A percentile compares a stretch with the other conserved stretches of the same genome.
phyloP scores from a whole-genome alignment of 169 alveolate species.

The Ichthyophthirius multifiliis region DNA sequence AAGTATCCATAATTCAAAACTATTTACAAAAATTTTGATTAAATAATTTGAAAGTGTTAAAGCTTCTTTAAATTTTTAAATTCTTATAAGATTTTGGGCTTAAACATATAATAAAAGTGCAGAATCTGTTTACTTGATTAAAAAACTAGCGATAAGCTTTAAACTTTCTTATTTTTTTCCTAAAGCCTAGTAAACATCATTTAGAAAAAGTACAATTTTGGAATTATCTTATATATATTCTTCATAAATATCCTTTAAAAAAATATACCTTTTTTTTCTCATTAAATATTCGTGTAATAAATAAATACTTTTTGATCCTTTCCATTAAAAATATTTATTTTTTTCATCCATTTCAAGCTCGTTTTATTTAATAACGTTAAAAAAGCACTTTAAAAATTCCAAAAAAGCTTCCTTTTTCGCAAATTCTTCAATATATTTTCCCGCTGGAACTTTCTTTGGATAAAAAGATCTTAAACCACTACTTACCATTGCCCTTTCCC shows the following conservation, averaged over 20 bases:
- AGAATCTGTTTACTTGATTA: not conserved
- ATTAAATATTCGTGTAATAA: not conserved
- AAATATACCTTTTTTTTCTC: not conserved
- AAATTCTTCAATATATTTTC: not conserved
- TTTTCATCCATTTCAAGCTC: not conserved
- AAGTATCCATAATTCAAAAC: not conserved
- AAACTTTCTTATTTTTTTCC: not conserved
- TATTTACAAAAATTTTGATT: not conserved
- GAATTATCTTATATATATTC: not conserved
- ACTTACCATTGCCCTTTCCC: constrained; percentile 7
- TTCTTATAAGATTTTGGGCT: not conserved
- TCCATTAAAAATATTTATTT: not conserved
- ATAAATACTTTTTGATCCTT: not conserved
- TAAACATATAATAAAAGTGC: not conserved
- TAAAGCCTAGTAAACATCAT: not conserved
- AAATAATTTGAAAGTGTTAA: not conserved
- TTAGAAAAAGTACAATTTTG: not conserved
- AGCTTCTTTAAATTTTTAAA: not conserved
- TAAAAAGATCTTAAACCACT: not conserved
- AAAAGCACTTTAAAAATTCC: not conserved
- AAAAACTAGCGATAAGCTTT: not conserved
- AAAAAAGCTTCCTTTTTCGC: not conserved
- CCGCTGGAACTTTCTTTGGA: not conserved
- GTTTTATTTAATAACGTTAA: not conserved
- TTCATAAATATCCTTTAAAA: not conserved